Base-by-base conservation (phyloP, 164 flowering plant genomes). In the Vitis riparia region DNA sequence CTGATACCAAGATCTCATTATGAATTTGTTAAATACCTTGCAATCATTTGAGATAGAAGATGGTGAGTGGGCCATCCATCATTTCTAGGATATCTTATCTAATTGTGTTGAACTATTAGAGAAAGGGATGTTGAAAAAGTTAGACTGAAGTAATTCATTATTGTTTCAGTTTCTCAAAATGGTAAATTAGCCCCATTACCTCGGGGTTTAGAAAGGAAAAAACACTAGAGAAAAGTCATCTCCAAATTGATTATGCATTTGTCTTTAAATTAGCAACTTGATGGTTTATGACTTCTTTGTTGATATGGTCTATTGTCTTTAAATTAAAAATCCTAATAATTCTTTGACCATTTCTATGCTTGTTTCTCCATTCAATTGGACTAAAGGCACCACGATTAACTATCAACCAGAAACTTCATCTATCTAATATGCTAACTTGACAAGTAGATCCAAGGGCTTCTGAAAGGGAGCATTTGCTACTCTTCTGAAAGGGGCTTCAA, bases 391-490 rank as follows among this genome's bases (percentile, higher is more conserved):
- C 44, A 32, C 2, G 44, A 32, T 32, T 32, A 32, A 32, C 44
- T 32, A 2, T 32, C 44, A 6, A 32, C 44, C 44, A 32, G 44
- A 32, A 14, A 23, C 51, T 14, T 2, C 7, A 12, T 19, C 13
- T 44, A 29, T 19, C 62, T 52, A 9, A 66, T 44, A 0, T 68
- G 17, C 56, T 59, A 55, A n/a, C 65, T 78, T 73, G 47, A 67
- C 86, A 95, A 98, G 83, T 79, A 74, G 97, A 93, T 63, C 16
- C 78, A 44, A 73, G 77, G 9, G 77, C 80, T 61, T 82, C 93
- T 60, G 97, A 91, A 71, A 88, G 94, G 79, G 98, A 93, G 76
- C 81, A 82, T 8, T 72, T 82, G 69, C 81, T 93, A 71, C 83
- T 82, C 16, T 17, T 23, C 27, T 58, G 23, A 88, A 84, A 78